Evolutionary conservation across 345 rosid genomes (phyloP).

Genomic region (Salix viminalis): DNA sequence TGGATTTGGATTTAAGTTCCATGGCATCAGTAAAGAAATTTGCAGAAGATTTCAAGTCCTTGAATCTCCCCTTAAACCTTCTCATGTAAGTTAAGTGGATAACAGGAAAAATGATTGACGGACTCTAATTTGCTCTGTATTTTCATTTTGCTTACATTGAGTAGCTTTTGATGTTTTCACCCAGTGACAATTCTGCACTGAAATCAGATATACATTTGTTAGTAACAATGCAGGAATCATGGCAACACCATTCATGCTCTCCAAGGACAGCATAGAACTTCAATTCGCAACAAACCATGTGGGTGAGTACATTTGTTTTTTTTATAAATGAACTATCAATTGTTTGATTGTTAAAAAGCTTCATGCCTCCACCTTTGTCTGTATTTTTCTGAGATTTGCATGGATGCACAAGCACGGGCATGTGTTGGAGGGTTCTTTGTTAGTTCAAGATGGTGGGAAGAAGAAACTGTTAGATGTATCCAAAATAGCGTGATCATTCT

Average conservation of each 20-base stretch:
- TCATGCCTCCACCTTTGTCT: too few relatives aligned
- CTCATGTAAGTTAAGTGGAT: slow-evolving; percentile 18
- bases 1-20: slow-evolving; percentile 19
- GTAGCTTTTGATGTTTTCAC: neutral
- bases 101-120: neutral
- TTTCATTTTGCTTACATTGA: neutral
- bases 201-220: neutral
- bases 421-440: too few relatives aligned
- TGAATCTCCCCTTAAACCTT: slow-evolving; percentile 15
- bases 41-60: slow-evolving; percentile 12
- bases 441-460: too few relatives aligned
- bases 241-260: slow-evolving; percentile 41
- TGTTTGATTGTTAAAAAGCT: too few relatives aligned
- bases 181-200: neutral
- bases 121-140: neutral
- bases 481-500: too few relatives aligned
- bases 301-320: slow-evolving; percentile 23
- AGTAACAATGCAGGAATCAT: slow-evolving; percentile 67
- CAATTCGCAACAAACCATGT: slow-evolving; percentile 57
- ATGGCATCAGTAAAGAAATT: slow-evolving; percentile 18
- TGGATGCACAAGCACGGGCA: too few relatives aligned
- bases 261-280: slow-evolving; percentile 49
- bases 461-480: too few relatives aligned
- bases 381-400: too few relatives aligned
- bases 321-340: too few relatives aligned